phyloP scores from a whole-genome alignment of 2,329 filamentous ascomycete genomes.

The Conoideocrella luteorostrata region DNA sequence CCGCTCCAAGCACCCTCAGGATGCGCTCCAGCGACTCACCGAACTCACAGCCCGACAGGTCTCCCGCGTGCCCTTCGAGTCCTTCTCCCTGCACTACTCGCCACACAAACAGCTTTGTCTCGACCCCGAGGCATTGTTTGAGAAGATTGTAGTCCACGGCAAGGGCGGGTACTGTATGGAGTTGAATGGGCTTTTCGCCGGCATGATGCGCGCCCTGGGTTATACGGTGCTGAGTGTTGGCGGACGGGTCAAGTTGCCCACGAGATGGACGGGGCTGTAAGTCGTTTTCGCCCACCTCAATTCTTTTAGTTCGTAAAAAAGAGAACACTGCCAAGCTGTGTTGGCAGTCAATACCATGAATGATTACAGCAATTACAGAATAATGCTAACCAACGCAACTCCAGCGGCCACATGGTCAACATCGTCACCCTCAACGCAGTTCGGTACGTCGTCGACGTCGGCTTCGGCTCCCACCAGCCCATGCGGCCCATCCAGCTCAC shows the following conservation, averaged over 20 bases:
- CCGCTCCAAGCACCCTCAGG: conserved; percentile 12
- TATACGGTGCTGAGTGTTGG: conserved; percentile 45
- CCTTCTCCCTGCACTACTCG: conserved; percentile 45
- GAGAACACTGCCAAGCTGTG: too few relatives aligned
- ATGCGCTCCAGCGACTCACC: conserved; percentile 23
- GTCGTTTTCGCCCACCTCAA: conserved; percentile 6
- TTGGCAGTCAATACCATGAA: too few relatives aligned
- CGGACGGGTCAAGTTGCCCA: conserved; percentile 29
- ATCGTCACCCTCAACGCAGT: conserved; percentile 44
- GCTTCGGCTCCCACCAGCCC: conserved; percentile 37
- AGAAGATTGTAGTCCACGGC: conserved; percentile 36
- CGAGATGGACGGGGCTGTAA: conserved; percentile 21
- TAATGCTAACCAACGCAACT: neutral
- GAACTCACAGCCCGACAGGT: conserved; percentile 35
- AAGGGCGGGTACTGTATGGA: conserved; percentile 52
- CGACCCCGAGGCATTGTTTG: conserved; percentile 33
- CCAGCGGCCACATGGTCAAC: conserved; percentile 53
- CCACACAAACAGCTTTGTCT: conserved; percentile 28
- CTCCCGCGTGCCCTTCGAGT: conserved; percentile 48
- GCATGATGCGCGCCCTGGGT: conserved; percentile 40
- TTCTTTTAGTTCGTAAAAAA: too few relatives aligned
- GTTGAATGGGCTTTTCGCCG: conserved; percentile 37
- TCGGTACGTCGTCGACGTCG: conserved; percentile 1
- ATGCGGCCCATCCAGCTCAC: neutral
- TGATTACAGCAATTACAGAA: too few relatives aligned